Evolutionary conservation across 441 rosid genomes (phyloP).

Genomic region (Gossypium lobatum): DNA sequence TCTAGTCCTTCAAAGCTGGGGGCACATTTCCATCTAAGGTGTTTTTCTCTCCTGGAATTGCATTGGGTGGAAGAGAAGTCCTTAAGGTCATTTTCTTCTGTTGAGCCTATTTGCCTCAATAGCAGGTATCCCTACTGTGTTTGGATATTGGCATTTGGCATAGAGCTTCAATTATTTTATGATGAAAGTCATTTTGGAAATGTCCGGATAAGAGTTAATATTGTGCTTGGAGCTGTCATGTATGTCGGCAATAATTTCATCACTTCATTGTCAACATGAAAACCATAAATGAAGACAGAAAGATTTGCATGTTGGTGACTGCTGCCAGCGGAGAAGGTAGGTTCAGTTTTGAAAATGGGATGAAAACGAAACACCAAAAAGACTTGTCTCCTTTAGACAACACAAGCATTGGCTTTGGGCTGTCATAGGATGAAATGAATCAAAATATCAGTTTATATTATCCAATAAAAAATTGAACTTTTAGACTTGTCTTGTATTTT

Average conservation of each 20-base stretch:
- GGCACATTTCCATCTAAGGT: slow-evolving; percentile 91
- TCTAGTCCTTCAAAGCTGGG: slow-evolving; percentile 59
- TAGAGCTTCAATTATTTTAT: not conserved
- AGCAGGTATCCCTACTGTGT: too few species aligned
- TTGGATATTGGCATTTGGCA: too few species aligned
- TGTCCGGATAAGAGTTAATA: not conserved
- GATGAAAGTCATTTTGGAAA: not conserved
- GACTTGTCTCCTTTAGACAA: slow-evolving; percentile 33
- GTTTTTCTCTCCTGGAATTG: slow-evolving; percentile 67
- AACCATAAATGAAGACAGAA: not conserved
- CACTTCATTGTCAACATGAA: not conserved
- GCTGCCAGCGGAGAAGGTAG: slow-evolving; percentile 15
- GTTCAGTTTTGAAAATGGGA: slow-evolving; percentile 27
- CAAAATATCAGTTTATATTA: slow-evolving; percentile 8
- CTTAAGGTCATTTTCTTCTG: too few species aligned
- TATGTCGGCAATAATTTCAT: not conserved
- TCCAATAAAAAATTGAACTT: slow-evolving; percentile 35
- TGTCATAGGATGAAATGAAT: slow-evolving; percentile 7
- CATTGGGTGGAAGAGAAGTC: not conserved
- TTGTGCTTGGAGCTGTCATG: not conserved
- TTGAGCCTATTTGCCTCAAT: too few species aligned
- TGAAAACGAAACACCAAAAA: slow-evolving; percentile 32
- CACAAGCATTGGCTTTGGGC: slow-evolving; percentile 31
- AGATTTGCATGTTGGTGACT: slow-evolving; percentile 17
- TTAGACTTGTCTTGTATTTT: slow-evolving; percentile 26